Percentiles rank a stretch among this genome's conserved stretches.
phyloP scores from a whole-genome alignment of 2,329 filamentous ascomycete species.

The Stagonosporopsis cucurbitacearum region DNA sequence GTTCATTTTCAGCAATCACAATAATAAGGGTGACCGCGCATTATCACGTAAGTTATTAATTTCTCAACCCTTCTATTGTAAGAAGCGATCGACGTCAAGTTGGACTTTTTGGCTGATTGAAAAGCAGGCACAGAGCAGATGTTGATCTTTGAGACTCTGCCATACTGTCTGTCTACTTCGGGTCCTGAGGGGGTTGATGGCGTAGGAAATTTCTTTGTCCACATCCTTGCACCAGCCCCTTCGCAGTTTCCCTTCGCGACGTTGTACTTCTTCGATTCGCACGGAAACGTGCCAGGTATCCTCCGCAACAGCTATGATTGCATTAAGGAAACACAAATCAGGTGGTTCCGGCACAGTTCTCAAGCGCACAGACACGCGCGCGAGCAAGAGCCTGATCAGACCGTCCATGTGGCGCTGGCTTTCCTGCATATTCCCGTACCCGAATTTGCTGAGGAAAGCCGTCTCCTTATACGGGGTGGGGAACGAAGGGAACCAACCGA shows the following conservation, averaged over 20 bases:
- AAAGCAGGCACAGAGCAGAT: constrained; percentile 26
- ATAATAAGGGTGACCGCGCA: constrained; percentile 55
- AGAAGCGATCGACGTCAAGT: not conserved
- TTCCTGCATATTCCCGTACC: constrained; percentile 95
- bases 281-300: constrained; percentile 86
- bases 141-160: constrained; percentile 55
- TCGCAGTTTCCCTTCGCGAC: constrained; percentile 56
- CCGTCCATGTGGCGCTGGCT: constrained; percentile 87
- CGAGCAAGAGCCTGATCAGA: constrained; percentile 76
- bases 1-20: constrained; percentile 74
- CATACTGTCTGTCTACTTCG: constrained; percentile 81
- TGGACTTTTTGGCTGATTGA: constrained; percentile 17
- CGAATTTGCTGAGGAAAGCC: constrained; percentile 70
- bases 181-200: constrained; percentile 84
- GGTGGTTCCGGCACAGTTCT: constrained; percentile 85
- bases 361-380: constrained; percentile 63
- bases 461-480: constrained; percentile 65
- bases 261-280: constrained; percentile 87
- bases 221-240: constrained; percentile 73
- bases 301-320: constrained; percentile 88
- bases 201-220: constrained; percentile 91
- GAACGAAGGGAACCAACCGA: constrained; percentile 81
- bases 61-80: not conserved
- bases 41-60: constrained; percentile 25
- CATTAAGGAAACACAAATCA: constrained; percentile 88